These are phyloP conservation scores for Metahyphopichia silvanorum DNA, from an alignment of 805 yeast genomes.

Conservation along the genomic window DNA sequence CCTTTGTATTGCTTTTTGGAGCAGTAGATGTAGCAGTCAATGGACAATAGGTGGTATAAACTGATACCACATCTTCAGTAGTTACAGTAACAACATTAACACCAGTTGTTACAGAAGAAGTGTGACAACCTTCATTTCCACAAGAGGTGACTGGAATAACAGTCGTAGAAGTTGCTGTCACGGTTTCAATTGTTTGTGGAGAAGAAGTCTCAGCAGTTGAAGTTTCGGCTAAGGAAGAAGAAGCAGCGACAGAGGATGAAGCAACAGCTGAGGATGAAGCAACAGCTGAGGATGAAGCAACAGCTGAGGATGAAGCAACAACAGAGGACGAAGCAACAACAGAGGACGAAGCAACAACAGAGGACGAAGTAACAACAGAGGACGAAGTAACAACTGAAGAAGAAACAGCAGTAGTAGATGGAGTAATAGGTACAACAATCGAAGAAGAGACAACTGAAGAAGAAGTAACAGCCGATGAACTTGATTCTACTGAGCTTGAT, in stretches of 20 bases:
- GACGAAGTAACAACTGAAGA: not conserved
- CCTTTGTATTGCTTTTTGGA: too few species aligned
- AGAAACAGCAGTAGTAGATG: too few species aligned
- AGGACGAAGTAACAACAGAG: not conserved
- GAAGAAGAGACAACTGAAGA: not conserved
- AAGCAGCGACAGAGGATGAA: conserved; percentile 2
- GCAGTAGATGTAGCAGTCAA: conserved; percentile 8
- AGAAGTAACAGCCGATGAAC: not conserved
- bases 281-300: conserved; percentile 11
- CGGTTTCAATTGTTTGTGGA: conserved; percentile 10
- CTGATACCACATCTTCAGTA: conserved; percentile 4
- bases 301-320: conserved; percentile 1
- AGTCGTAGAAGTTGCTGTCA: not conserved
- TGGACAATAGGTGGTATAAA: conserved; percentile 16
- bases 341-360: not conserved
- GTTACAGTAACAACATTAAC: conserved; percentile 14
- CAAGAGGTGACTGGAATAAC: conserved; percentile 9
- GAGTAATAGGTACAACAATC: too few species aligned
- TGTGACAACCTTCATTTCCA: conserved; percentile 8
- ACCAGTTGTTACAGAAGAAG: conserved; percentile 23
- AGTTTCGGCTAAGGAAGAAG: not conserved
- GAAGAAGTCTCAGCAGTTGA: conserved; percentile 1
- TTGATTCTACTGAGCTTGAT: too few species aligned
- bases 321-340: not conserved
- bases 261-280: conserved; percentile 18